A percentile compares a stretch with the other conserved stretches of the same genome.
These are phyloP conservation scores for Neoboletus brunneissimus DNA, from an alignment of 768 basidiomycete species.

Conservation along the genomic window DNA sequence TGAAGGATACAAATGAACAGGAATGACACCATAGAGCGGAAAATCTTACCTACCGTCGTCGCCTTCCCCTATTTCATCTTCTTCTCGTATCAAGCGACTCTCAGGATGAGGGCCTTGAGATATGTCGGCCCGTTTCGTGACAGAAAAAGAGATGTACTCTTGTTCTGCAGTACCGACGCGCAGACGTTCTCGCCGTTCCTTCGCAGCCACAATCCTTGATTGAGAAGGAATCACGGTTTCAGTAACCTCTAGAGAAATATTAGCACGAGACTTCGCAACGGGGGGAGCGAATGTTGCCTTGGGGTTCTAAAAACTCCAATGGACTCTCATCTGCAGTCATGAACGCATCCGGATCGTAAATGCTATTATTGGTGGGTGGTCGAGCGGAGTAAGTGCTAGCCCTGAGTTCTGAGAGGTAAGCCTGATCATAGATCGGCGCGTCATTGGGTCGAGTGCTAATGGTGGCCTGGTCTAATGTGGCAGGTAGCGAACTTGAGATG, in stretches of 20 bases:
- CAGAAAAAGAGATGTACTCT: conserved; percentile 77
- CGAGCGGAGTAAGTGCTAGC: conserved; percentile 67
- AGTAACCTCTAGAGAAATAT: conserved; percentile 30
- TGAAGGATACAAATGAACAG: conserved; percentile 29
- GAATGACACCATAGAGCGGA: neutral
- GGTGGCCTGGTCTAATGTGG: conserved; percentile 53
- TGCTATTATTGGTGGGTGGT: conserved; percentile 38
- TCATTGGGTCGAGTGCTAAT: conserved; percentile 44
- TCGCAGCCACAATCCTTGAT: conserved; percentile 68
- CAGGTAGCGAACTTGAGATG: conserved; percentile 37
- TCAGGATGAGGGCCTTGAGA: conserved; percentile 79
- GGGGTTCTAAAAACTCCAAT: conserved; percentile 29
- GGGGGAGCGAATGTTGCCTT: conserved; percentile 24
- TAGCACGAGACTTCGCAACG: neutral
- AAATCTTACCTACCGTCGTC: conserved; percentile 65
- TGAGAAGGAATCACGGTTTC: conserved; percentile 62
- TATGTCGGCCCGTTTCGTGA: conserved; percentile 52
- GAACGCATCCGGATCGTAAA: conserved; percentile 50
- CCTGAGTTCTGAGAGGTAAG: conserved; percentile 74
- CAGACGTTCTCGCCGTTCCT: conserved; percentile 70
- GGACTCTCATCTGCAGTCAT: conserved; percentile 40
- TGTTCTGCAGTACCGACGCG: conserved; percentile 51
- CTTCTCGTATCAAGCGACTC: conserved; percentile 78
- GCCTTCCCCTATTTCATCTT: conserved; percentile 84
- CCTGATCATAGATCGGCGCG: conserved; percentile 66